Percentiles rank a stretch among this genome's conserved stretches.
phyloP scores from a whole-genome alignment of 768 basidiomycete species.

The Naganishia randhawae region DNA sequence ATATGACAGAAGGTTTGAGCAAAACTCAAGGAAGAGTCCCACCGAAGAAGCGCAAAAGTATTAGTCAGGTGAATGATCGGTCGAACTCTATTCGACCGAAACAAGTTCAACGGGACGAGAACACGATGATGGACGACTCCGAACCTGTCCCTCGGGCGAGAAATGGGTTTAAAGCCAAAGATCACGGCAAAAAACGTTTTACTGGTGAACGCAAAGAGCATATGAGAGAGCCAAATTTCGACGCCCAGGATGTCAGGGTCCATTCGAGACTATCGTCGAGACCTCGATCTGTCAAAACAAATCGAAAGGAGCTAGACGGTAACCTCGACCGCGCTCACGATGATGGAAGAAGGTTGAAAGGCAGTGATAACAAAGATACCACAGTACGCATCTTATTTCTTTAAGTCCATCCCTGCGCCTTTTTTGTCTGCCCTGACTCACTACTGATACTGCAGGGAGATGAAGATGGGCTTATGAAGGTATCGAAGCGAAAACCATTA shows the following conservation, averaged over 20 bases:
- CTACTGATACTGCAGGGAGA: background rate
- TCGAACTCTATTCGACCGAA: background rate
- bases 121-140: background rate
- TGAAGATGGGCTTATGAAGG: background rate
- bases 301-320: background rate
- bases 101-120: background rate
- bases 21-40: background rate
- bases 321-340: background rate
- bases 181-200: background rate
- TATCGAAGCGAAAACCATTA: background rate
- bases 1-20: background rate
- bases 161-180: background rate
- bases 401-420: background rate
- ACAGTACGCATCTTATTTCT: background rate
- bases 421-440: background rate
- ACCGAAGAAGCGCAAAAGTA: background rate
- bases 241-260: background rate
- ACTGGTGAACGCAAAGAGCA: background rate
- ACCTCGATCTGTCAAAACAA: background rate
- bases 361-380: background rate
- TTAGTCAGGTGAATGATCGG: background rate
- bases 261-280: background rate
- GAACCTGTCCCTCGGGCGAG: background rate
- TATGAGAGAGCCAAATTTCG: background rate
- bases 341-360: background rate